Evolutionary conservation across 371 early-diverging fungal species (phyloP), one percentile per base, ranked within the genome.

Genomic region (Mucor mucedo): DNA sequence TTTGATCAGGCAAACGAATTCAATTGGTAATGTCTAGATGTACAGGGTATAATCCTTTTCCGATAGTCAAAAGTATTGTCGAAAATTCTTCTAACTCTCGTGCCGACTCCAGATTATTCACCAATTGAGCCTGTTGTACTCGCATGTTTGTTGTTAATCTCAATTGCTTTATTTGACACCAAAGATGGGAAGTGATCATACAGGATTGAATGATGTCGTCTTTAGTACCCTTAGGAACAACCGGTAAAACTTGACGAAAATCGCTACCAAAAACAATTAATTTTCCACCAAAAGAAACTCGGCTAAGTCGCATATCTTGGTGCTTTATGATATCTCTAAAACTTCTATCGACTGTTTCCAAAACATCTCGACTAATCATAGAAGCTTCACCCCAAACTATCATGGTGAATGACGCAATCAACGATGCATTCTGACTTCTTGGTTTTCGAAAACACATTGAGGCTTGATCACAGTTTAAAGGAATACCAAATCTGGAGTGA

Each of bases 251-350:
- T 30, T 73, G 73, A 11, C 63, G 30, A 42, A 71, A 73, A 49
- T 66, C 65, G 4, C 61, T 54, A 27, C 61, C 67, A 47, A 72
- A 69, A 14, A 74, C 62, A 2, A 72, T 40, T 3, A 69, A 13
- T 40, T 66, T 58, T 5, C 71, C 72, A 55, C 73, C 75, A 65
- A 78, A 75, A 39, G 39, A n/a, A n/a, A n/a, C n/a, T n/a, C n/a
- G n/a, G n/a, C n/a, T n/a, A n/a, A n/a, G n/a, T n/a, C n/a, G n/a
- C n/a, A n/a, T n/a, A n/a, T n/a, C n/a, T n/a, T n/a, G n/a, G n/a
- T n/a, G n/a, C n/a, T n/a, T n/a, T n/a, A n/a, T n/a, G n/a, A n/a
- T n/a, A n/a, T n/a, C n/a, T n/a, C n/a, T n/a, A n/a, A n/a, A n/a
- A n/a, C n/a, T n/a, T n/a, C n/a, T n/a, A n/a, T n/a, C n/a, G n/a